A percentile compares a stretch with the other conserved stretches of the same genome.
Evolutionary conservation across 805 yeast species (phyloP).

Genomic region (Nakazawaea pomicola): DNA sequence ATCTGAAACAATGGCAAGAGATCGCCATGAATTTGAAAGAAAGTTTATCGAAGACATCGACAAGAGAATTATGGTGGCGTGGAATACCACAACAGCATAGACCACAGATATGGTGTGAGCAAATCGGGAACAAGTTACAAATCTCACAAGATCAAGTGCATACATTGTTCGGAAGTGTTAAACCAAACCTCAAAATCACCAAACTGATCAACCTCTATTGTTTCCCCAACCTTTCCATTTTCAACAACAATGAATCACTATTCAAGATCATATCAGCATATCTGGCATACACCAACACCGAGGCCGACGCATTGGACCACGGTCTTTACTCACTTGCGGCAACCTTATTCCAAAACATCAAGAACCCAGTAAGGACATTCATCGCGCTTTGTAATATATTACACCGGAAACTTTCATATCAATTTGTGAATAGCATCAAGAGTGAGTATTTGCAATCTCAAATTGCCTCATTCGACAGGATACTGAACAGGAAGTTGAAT

Average conservation of each 20-base stretch:
- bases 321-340: slow-evolving; percentile 9
- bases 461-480: slow-evolving; percentile 40
- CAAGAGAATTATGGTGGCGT: slow-evolving; percentile 58
- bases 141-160: slow-evolving; percentile 14
- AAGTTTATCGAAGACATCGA: slow-evolving; percentile 29
- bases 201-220: slow-evolving; percentile 4
- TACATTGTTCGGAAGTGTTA: neutral
- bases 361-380: slow-evolving; percentile 15
- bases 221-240: slow-evolving; percentile 8
- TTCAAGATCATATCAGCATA: slow-evolving; percentile 4
- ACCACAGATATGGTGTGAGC: slow-evolving; percentile 45
- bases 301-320: neutral
- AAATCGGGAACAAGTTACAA: slow-evolving; percentile 30
- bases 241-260: slow-evolving; percentile 1
- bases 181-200: neutral
- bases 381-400: slow-evolving; percentile 21
- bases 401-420: slow-evolving; percentile 22
- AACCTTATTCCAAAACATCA: slow-evolving; percentile 5
- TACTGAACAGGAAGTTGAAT: slow-evolving; percentile 38
- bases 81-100: slow-evolving; percentile 47
- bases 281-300: neutral
- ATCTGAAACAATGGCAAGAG: slow-evolving; percentile 31
- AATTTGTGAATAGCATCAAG: slow-evolving; percentile 13
- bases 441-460: slow-evolving; percentile 30
- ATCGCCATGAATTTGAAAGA: slow-evolving; percentile 33